Evolutionary conservation across 352 stramenopile genomes (phyloP).

Genomic region (Globisporangium cystogenes): DNA sequence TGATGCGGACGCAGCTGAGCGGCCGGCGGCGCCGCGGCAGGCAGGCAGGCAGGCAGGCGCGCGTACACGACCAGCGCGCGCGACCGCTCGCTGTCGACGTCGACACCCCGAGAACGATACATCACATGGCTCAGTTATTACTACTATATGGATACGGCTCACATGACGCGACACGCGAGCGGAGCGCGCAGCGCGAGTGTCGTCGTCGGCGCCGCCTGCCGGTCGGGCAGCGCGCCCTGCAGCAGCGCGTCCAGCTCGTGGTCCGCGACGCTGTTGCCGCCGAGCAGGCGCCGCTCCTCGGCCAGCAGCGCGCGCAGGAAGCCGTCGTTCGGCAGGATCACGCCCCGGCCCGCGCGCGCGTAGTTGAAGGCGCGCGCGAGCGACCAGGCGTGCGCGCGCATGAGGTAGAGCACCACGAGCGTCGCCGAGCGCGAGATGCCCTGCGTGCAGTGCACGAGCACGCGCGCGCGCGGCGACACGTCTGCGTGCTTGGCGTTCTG

Average conservation of each 20-base stretch:
- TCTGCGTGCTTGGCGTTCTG: conserved; percentile 12
- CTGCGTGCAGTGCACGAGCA: conserved; percentile 72
- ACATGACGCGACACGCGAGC: background rate
- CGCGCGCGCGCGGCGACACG: conserved; percentile 13
- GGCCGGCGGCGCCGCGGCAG: too few species aligned
- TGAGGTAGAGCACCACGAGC: conserved; percentile 66
- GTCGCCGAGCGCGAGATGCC: conserved; percentile 66
- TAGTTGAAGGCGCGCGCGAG: conserved; percentile 64
- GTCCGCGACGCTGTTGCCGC: conserved; percentile 35
- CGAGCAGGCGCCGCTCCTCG: conserved; percentile 46
- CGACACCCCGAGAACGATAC: too few species aligned
- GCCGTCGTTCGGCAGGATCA: conserved; percentile 60
- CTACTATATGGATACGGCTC: too few species aligned
- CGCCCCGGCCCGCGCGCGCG: conserved; percentile 29
- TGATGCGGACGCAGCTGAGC: too few species aligned
- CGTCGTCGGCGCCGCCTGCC: conserved; percentile 2
- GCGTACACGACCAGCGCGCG: too few species aligned
- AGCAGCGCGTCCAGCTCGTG: conserved; percentile 51
- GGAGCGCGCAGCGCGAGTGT: background rate
- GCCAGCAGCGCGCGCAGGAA: conserved; percentile 41
- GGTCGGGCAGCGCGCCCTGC: conserved; percentile 23
- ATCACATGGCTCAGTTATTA: too few species aligned
- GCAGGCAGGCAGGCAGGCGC: too few species aligned
- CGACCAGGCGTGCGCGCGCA: conserved; percentile 48
- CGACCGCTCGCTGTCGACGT: too few species aligned